A percentile compares a stretch with the other conserved stretches of the same genome.
phyloP scores from a whole-genome alignment of 805 yeast species.

The Candida silvatica region DNA sequence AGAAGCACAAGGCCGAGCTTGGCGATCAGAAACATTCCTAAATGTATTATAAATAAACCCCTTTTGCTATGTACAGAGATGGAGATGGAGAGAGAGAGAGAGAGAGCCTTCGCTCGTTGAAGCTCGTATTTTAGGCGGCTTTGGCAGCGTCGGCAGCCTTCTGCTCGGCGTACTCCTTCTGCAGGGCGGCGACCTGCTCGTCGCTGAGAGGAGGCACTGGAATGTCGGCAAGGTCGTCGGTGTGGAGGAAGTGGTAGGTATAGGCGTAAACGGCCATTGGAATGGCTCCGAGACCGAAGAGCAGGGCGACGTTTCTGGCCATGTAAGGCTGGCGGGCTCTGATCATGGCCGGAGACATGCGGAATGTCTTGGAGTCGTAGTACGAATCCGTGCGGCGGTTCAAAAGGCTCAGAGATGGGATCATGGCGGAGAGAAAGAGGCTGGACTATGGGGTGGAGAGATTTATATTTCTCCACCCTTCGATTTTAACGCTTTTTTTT shows the following conservation, averaged over 20 bases:
- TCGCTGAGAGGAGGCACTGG: constrained; percentile 91
- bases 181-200: constrained; percentile 63
- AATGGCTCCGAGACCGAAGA: constrained; percentile 50
- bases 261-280: constrained; percentile 60
- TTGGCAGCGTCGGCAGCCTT: constrained; percentile 11
- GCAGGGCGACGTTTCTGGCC: constrained; percentile 61
- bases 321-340: constrained; percentile 87
- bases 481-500: constrained; percentile 2
- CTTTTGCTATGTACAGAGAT: neutral
- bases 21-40: constrained; percentile 1
- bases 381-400: constrained; percentile 14
- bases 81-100: neutral
- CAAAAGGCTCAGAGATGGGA: constrained; percentile 3
- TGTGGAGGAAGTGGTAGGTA: constrained; percentile 57
- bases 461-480: too few relatives aligned
- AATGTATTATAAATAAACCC: neutral
- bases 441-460: too few relatives aligned
- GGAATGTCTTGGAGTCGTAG: constrained; percentile 37
- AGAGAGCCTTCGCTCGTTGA: neutral
- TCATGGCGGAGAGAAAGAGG: constrained; percentile 3
- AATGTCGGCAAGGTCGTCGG: constrained; percentile 83
- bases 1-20: constrained; percentile 19
- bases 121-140: neutral
- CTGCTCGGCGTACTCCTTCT: constrained; percentile 57
- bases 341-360: constrained; percentile 88